Percentiles rank a stretch among this genome's conserved stretches.
phyloP scores from a whole-genome alignment of 768 basidiomycete genomes.

The Wakefieldia striispora region DNA sequence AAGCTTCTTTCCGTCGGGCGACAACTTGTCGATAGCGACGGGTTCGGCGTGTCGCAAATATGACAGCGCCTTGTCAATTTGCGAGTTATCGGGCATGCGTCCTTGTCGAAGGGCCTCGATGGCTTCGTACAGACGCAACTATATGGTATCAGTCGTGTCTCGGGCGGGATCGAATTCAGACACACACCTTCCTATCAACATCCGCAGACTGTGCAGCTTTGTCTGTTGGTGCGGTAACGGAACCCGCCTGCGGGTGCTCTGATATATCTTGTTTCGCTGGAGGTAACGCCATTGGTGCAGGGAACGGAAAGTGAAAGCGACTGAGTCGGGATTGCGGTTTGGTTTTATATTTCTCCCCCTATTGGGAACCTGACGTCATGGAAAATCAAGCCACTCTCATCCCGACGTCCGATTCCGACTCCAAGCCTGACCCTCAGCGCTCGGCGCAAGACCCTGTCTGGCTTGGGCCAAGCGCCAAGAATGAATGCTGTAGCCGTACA shows the following conservation, averaged over 20 bases:
- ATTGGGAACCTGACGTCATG: conserved; percentile 15
- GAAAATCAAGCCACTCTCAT: too few relatives aligned
- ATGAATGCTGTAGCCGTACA: too few relatives aligned
- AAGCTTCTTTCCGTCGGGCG: conserved; percentile 73
- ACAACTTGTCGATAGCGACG: conserved; percentile 64
- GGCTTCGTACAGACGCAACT: conserved; percentile 75
- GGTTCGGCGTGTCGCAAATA: conserved; percentile 64
- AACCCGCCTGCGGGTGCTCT: conserved; percentile 50
- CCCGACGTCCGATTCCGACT: too few relatives aligned
- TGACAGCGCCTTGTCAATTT: conserved; percentile 70
- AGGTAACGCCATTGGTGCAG: conserved; percentile 60
- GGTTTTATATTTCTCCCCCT: conserved; percentile 8
- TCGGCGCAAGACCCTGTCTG: too few relatives aligned
- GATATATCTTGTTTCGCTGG: conserved; percentile 60
- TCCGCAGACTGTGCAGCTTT: conserved; percentile 63
- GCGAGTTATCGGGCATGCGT: conserved; percentile 74
- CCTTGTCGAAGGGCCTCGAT: conserved; percentile 79
- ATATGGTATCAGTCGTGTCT: neutral
- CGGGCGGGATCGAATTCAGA: neutral
- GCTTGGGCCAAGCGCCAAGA: too few relatives aligned
- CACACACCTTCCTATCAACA: conserved; percentile 68
- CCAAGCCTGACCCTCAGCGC: too few relatives aligned
- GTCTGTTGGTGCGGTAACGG: conserved; percentile 68
- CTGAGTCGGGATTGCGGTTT: neutral
- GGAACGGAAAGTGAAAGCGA: neutral